Evolutionary conservation across 257 asterid genomes (phyloP), one percentile per base, ranked within the genome.

Genomic region (Jacaranda copaia): DNA sequence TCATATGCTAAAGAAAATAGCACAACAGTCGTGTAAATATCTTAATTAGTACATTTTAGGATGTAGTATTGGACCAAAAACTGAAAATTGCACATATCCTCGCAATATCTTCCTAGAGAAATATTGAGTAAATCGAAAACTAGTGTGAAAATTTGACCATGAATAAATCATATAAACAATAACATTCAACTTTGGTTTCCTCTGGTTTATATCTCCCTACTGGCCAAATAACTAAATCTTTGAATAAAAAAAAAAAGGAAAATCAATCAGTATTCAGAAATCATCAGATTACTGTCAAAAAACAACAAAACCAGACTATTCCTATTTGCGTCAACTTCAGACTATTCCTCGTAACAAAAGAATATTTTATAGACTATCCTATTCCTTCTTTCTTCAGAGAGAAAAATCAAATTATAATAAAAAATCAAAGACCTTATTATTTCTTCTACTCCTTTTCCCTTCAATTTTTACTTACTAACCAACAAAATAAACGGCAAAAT

Each of bases 401-500:
- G 8, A 8, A 53, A 53, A 53, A 15, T 53, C 15, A 6, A 53
- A 61, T 59, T 59, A 0, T 0, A 19, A 25, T 0, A 57, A 7
- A 8, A 7, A 15, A 35, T 61, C 6, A 5, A 12, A 61, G 18
- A 61, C 18, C n/a, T 61, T 14, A 35, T 61, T 61, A 13, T 59
- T 6, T 5, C 11, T 57, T 5, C 8, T 12, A 0, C 5, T 25
- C 32, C 1, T 25, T 25, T 25, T 25, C 32, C 32, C 32, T 25
- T 25, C 32, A 25, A 4, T n/a, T 15, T n/a, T 0, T 53, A 5
- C 2, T 5, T 5, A 56, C 25, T 16, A 1, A 7, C 40, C 10
- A 15, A 57, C 16, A 42, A 32, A 42, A 25, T 9, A 11, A 56
- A 77, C 60, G 12, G 4, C 39, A 68, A 73, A 43, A 73, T 73